Percentiles rank a stretch among this genome's conserved stretches.
phyloP scores from a whole-genome alignment of 2,329 filamentous ascomycete species.

The Penicillium thymicola region DNA sequence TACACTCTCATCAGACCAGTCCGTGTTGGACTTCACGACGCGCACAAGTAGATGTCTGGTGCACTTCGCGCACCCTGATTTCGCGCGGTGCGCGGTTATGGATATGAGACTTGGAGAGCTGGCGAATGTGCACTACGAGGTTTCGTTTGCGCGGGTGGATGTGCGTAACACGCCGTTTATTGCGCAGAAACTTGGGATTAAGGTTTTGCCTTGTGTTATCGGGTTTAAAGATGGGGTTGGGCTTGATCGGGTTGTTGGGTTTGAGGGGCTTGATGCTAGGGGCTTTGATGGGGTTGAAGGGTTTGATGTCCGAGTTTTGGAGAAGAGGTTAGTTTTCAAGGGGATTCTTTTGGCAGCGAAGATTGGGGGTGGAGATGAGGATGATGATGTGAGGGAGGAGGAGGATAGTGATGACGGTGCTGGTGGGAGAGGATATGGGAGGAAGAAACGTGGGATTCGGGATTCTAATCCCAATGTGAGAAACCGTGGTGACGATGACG shows the following conservation, averaged over 20 bases:
- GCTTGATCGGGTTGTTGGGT: constrained; percentile 46
- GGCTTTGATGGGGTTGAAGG: constrained; percentile 38
- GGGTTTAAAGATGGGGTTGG: constrained; percentile 48
- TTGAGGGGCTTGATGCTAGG: constrained; percentile 44
- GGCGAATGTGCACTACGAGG: constrained; percentile 39
- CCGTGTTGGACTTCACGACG: constrained; percentile 59
- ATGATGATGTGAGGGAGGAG: constrained; percentile 25
- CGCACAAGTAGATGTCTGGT: constrained; percentile 56
- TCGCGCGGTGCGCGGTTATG: constrained; percentile 61
- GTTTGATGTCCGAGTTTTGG: constrained; percentile 42
- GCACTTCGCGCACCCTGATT: constrained; percentile 64
- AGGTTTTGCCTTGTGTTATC: constrained; percentile 49
- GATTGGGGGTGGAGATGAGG: constrained; percentile 23
- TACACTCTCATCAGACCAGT: constrained; percentile 51
- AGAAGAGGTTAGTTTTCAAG: constrained; percentile 41
- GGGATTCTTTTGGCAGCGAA: constrained; percentile 39
- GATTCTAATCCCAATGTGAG: constrained; percentile 29
- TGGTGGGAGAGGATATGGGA: constrained; percentile 11
- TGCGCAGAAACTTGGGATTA: constrained; percentile 46
- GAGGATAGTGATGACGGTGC: constrained; percentile 25
- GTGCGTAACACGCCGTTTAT: constrained; percentile 48
- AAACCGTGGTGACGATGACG: constrained; percentile 33
- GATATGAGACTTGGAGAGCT: constrained; percentile 54
- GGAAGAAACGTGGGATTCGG: constrained; percentile 26
- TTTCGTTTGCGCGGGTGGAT: constrained; percentile 46